Evolutionary conservation across 179 eudicot species (phyloP).

Genomic region (Spinacia oleracea): DNA sequence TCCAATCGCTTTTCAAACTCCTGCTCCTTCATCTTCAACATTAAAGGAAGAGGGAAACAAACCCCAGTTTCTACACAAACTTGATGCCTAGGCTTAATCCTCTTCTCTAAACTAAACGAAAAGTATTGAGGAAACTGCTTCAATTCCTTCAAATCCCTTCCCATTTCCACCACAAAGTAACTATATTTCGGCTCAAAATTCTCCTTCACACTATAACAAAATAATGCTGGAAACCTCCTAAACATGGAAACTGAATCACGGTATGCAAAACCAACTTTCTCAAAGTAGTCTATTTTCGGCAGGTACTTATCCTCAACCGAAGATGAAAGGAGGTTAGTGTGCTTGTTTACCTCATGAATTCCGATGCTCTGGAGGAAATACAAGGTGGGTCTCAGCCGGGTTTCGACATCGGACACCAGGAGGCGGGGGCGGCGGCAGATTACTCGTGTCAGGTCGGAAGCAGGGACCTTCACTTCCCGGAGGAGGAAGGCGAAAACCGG

Average conservation of each 20-base stretch:
- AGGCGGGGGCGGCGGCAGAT: constrained; percentile 82
- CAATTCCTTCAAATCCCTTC: constrained; percentile 79
- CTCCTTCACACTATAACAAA: constrained; percentile 71
- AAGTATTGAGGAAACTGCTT: constrained; percentile 86
- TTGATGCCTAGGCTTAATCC: constrained; percentile 78
- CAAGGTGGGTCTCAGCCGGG: constrained; percentile 70
- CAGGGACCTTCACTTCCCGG: constrained; percentile 62
- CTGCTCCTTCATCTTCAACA: constrained; percentile 66
- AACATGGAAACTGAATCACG: constrained; percentile 62
- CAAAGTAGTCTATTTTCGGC: constrained; percentile 66
- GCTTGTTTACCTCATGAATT: constrained; percentile 48
- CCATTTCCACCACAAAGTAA: constrained; percentile 84
- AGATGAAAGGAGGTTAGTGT: constrained; percentile 65
- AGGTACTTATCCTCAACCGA: constrained; percentile 75
- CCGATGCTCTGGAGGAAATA: constrained; percentile 86
- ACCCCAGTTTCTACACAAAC: constrained; percentile 70
- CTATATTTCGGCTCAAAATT: constrained; percentile 77
- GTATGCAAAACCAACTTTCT: constrained; percentile 56
- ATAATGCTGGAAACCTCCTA: constrained; percentile 67
- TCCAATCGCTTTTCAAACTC: constrained; percentile 58
- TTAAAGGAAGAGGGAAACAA: constrained; percentile 55
- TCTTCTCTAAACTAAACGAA: constrained; percentile 81
- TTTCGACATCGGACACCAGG: constrained; percentile 51
- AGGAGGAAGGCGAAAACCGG: constrained; percentile 80
- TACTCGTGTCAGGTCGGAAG: constrained; percentile 49